These are phyloP conservation scores for Verticillium nonalfalfae DNA, from an alignment of 2,329 filamentous ascomycete species.

Conservation along the genomic window DNA sequence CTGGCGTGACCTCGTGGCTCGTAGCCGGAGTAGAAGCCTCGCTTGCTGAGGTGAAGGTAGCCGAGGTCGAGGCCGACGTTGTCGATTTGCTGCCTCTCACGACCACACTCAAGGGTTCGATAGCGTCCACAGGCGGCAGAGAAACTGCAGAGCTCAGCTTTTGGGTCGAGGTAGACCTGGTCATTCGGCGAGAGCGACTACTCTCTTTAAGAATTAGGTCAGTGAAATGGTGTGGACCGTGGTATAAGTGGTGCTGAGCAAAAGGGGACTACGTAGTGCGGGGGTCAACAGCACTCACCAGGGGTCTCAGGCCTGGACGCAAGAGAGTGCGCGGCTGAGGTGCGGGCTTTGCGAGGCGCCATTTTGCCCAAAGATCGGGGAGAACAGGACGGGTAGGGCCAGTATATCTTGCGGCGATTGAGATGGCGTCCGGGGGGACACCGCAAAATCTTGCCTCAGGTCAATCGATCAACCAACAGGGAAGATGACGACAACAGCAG, in stretches of 20 bases:
- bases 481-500: too few species aligned
- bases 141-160: neutral
- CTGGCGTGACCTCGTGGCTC: conserved; percentile 32
- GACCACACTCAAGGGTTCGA: neutral
- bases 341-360: neutral
- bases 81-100: conserved; percentile 16
- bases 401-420: too few species aligned
- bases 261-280: neutral
- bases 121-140: neutral
- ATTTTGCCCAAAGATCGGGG: neutral
- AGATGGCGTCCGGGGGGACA: too few species aligned
- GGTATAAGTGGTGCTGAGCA: too few species aligned
- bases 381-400: neutral
- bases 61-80: conserved; percentile 27
- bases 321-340: neutral
- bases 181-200: neutral
- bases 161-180: neutral
- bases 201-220: neutral
- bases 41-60: conserved; percentile 24
- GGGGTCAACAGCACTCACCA: neutral
- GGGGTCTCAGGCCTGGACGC: neutral
- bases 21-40: conserved; percentile 36
- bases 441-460: too few species aligned
- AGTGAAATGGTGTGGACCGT: neutral
- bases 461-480: too few species aligned